A percentile compares a stretch with the other conserved stretches of the same genome.
Conservation (phyloP, 2,329 filamentous ascomycete genomes). For the Fusarium pseudoanthophilum region DNA sequence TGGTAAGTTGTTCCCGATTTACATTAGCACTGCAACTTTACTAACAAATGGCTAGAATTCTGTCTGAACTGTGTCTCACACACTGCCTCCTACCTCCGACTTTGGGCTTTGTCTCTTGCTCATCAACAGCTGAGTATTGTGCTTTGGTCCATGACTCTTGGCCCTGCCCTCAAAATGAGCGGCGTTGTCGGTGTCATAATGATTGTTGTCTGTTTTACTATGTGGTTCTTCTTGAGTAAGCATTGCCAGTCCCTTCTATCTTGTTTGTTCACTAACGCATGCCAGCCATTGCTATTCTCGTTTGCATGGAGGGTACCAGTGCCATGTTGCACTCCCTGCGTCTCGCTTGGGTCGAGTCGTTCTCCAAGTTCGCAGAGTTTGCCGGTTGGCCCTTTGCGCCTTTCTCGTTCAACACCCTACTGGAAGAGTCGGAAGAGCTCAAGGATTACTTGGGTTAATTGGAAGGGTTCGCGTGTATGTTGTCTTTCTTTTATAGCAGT, state of each 20-base stretch:
- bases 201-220: constrained; percentile 82
- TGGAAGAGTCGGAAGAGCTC: constrained; percentile 82
- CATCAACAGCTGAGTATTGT: constrained; percentile 98
- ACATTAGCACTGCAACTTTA: background rate
- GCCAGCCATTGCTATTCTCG: constrained; percentile 70
- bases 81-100: constrained; percentile 96
- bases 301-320: constrained; percentile 95
- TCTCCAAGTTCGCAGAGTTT: constrained; percentile 97
- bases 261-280: constrained; percentile 39
- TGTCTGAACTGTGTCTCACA: constrained; percentile 99
- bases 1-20: constrained; percentile 66
- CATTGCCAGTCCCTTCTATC: background rate
- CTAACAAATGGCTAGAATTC: constrained; percentile 75
- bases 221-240: constrained; percentile 87
- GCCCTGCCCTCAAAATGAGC: constrained; percentile 74
- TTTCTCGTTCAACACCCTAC: constrained; percentile 84
- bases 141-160: constrained; percentile 95
- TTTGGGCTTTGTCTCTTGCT: constrained; percentile 96
- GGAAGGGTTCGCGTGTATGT: constrained; percentile 9
- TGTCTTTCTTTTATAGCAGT: constrained; percentile 43
- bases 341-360: constrained; percentile 96
- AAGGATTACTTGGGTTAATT: constrained; percentile 64
- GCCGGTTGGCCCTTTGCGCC: constrained; percentile 87
- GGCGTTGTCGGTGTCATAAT: constrained; percentile 79
- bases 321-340: constrained; percentile 94